phyloP scores from a whole-genome alignment of 768 basidiomycete genomes.

The Hericium erinaceus region DNA sequence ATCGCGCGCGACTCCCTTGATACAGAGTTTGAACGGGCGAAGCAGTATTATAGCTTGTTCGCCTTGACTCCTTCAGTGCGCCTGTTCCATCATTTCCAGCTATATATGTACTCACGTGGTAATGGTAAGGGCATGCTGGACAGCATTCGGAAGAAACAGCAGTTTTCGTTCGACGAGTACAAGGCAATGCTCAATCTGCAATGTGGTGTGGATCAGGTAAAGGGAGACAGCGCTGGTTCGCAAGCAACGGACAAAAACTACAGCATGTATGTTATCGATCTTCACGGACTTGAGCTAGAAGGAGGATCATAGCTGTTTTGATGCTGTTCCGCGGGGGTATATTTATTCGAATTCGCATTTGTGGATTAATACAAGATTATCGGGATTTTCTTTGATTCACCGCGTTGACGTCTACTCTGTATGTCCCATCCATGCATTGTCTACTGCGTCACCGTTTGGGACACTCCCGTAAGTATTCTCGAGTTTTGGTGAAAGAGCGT shows the following conservation, averaged over 20 bases:
- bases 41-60: conserved; percentile 78
- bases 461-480: conserved; percentile 8
- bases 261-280: conserved; percentile 82
- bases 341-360: background rate
- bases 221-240: conserved; percentile 37
- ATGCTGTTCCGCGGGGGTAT: background rate
- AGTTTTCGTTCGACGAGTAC: conserved; percentile 87
- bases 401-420: background rate
- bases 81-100: conserved; percentile 1
- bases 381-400: background rate
- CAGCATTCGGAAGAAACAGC: conserved; percentile 47
- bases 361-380: background rate
- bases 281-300: conserved; percentile 73
- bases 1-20: conserved; percentile 51
- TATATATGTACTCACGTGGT: background rate
- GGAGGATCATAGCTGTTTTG: conserved; percentile 17
- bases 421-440: conserved; percentile 26
- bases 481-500: conserved; percentile 18
- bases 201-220: conserved; percentile 69
- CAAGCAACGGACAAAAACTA: conserved; percentile 64
- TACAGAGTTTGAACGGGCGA: conserved; percentile 66
- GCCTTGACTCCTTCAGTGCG: conserved; percentile 63
- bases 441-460: conserved; percentile 20
- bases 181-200: conserved; percentile 84
- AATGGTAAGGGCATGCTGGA: conserved; percentile 64